Evolutionary conservation across 441 rosid genomes (phyloP), one percentile per base, ranked within the genome.

Genomic region (Francoa sonchifolia): DNA sequence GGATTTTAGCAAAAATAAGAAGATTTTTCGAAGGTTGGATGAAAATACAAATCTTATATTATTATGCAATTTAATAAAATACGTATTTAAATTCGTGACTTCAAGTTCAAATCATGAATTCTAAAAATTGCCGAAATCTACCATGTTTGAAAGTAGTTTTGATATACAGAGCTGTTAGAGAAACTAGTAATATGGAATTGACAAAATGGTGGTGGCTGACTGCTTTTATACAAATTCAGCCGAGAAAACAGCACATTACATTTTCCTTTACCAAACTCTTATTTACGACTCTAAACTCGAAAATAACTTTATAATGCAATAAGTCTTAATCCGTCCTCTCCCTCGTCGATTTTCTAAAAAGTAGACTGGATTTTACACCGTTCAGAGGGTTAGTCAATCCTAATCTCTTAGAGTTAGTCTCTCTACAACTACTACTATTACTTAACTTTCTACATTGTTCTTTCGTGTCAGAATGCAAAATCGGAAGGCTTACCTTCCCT

Each of bases 361-460:
- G 45, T 48, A 55, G 56, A 20, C 67, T 67, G 39, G 68, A 57
- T 52, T 71, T 65, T 52, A 71, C 76, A 63, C 34, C 69, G 38
- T 44, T 33, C 8, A 44, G 58, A 53, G 65, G 51, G 48, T 46
- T 57, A 52, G 35, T 58, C 47, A 48, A 6, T 38, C 69, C 76
- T 50, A 66, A 42, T 53, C 61, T 65, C 48, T 34, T 65, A 0
- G 53, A 34, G 45, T 62, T 66, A 36, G 65, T 47, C 54, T 62
- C 79, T 47, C 77, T 66, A 68, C 32, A 6, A 12, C 25, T 20
- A 37, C 39, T 29, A 11, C 42, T 59, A 39, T 49, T 49, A 44
- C 75, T 65, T 54, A 69, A 53, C 29, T 59, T 64, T 49, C 75
- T 67, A 74, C 73, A 54, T 30, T 54, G 62, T 55, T 59, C 72